Evolutionary conservation across 2,329 filamentous ascomycete genomes (phyloP), one percentile per base, ranked within the genome.

Genomic region (Berkeleyomyces basicola): DNA sequence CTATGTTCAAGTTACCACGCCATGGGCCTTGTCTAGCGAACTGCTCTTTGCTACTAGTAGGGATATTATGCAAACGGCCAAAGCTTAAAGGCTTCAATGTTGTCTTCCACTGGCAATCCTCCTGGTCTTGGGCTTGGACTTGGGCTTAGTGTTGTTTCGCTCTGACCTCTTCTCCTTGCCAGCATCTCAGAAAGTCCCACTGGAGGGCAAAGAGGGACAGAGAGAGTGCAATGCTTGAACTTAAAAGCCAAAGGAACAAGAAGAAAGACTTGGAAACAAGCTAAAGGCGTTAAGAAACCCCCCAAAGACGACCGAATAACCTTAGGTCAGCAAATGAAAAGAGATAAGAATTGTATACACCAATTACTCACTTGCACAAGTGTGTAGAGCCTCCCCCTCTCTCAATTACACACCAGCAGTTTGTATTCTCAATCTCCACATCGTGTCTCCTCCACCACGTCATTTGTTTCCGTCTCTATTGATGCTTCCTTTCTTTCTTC

Each of bases 61-160:
- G 51, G 51, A 55, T 55, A 55, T 55, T 9, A 55, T 55, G 33
- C 9, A 55, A 55, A 39, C 33, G 51, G 51, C 51, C 51, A 55
- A 55, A 55, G 51, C 51, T 55, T 55, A 55, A 55, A 46, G 11
- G 51, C 51, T 55, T 55, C 51, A 55, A 55, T 55, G 51, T 55
- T 55, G 51, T 55, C 33, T 55, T 55, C 33, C 23, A 55, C 51
- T 39, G 33, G 7, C 31, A 55, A 55, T 55, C 51, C 51, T 55
- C 4, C 51, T 55, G 5, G 14, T 14, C 51, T 37, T 55, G 51
- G 51, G 36, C 33, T 55, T 55, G 5, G 14, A 6, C 51, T 55
- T 55, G 51, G 51, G 36, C 33, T 55, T 39, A 55, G 51, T 55
- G 33, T 55, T 55, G 51, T 39, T 55, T 36, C 51, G 51, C 51